Percentiles rank a stretch among this genome's conserved stretches.
Evolutionary conservation across 148 eudicot species (phyloP).

Genomic region (Fagopyrum homotropicum): DNA sequence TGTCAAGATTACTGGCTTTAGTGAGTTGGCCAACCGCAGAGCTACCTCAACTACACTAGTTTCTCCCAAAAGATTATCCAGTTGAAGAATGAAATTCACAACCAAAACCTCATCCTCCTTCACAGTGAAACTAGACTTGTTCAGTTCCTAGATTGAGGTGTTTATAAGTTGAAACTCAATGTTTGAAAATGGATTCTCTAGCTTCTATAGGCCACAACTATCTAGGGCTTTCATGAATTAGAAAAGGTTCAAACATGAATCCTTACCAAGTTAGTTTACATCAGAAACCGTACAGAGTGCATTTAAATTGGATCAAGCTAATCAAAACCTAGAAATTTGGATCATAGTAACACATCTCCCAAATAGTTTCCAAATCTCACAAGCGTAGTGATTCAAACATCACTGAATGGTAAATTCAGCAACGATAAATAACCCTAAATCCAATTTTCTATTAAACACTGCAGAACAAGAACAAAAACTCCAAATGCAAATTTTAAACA

Average conservation of each 20-base stretch:
- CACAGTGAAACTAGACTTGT: slow-evolving; percentile 41
- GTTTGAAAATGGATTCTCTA: neutral
- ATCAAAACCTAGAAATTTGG: too few species aligned
- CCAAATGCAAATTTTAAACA: too few species aligned
- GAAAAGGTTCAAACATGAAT: neutral
- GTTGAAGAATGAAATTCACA: slow-evolving; percentile 85
- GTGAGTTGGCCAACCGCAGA: slow-evolving; percentile 50
- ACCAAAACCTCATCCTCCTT: slow-evolving; percentile 58
- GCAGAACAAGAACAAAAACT: too few species aligned
- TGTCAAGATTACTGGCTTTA: slow-evolving; percentile 61
- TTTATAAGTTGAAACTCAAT: slow-evolving; percentile 64
- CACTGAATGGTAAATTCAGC: too few species aligned
- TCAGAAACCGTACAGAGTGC: neutral
- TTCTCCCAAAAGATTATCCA: slow-evolving; percentile 61
- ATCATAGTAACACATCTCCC: too few species aligned
- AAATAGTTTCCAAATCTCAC: too few species aligned
- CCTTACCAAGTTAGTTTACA: neutral
- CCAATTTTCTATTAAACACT: too few species aligned
- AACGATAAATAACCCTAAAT: too few species aligned
- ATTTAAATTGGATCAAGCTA: too few species aligned
- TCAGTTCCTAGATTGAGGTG: slow-evolving; percentile 40
- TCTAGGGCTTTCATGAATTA: too few species aligned
- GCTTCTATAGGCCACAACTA: too few species aligned
- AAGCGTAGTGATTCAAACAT: too few species aligned
- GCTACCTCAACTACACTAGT: slow-evolving; percentile 38